Percentiles rank a stretch among this genome's conserved stretches.
phyloP scores from a whole-genome alignment of 768 basidiomycete genomes.

The Suillus clintonianus region DNA sequence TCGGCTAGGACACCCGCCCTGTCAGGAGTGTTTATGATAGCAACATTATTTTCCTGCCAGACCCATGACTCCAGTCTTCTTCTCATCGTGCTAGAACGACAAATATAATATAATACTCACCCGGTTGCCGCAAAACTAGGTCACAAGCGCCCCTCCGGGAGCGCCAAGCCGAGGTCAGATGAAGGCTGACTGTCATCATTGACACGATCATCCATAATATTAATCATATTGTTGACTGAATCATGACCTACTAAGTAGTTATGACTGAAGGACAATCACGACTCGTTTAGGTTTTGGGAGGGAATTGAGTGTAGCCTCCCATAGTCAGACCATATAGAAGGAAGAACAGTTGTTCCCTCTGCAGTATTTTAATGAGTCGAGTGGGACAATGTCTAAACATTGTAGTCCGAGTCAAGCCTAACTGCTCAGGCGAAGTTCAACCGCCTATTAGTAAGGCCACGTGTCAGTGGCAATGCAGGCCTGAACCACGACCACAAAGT shows the following conservation, averaged over 20 bases:
- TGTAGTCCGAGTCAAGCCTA: no score
- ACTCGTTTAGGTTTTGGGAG: no score
- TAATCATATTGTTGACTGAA: not conserved
- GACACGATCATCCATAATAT: not conserved
- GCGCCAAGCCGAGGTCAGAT: not conserved
- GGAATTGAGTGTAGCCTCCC: not conserved
- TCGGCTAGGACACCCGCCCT: not conserved
- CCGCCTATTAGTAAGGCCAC: not conserved
- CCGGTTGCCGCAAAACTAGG: not conserved
- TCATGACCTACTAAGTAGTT: not conserved
- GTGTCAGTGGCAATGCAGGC: not conserved
- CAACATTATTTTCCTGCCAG: no score
- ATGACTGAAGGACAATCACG: not conserved
- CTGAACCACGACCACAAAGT: constrained; percentile 47
- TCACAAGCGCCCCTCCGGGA: not conserved
- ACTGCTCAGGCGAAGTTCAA: no score
- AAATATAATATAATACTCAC: not conserved
- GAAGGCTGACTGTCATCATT: not conserved
- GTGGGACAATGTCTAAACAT: not conserved
- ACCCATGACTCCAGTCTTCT: not conserved
- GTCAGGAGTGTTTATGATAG: not conserved
- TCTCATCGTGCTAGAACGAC: not conserved
- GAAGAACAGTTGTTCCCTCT: not conserved
- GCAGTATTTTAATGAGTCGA: not conserved
- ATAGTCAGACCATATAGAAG: not conserved